phyloP scores from a whole-genome alignment of 2,329 filamentous ascomycete species.

The Atkinsonella texensis region DNA sequence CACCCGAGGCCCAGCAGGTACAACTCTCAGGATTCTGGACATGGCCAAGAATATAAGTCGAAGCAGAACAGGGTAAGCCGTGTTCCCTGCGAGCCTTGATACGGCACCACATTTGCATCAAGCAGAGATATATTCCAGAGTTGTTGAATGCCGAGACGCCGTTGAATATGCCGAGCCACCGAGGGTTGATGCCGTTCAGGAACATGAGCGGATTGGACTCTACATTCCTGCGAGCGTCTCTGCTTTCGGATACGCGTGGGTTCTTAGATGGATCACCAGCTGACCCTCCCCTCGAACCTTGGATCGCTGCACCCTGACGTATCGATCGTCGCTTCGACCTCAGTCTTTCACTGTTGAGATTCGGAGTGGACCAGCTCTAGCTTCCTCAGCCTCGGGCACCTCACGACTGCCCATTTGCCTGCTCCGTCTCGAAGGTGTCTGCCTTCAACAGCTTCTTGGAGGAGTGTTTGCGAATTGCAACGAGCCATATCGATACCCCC shows the following conservation, averaged over 20 bases:
- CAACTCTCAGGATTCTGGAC: neutral
- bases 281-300: neutral
- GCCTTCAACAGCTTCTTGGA: conserved; percentile 50
- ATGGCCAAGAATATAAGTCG: conserved; percentile 45
- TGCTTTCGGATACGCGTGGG: neutral
- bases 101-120: conserved; percentile 53
- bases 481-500: conserved; percentile 53
- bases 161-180: conserved; percentile 59
- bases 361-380: neutral
- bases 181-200: conserved; percentile 41
- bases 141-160: conserved; percentile 60
- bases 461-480: conserved; percentile 45
- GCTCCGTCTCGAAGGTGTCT: conserved; percentile 18
- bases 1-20: neutral
- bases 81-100: conserved; percentile 49
- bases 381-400: neutral
- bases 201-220: neutral
- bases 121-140: conserved; percentile 57
- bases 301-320: neutral
- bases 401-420: neutral
- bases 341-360: neutral
- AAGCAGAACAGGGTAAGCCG: conserved; percentile 52
- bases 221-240: neutral
- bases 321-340: neutral
- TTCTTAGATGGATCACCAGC: neutral